These are phyloP conservation scores for Fusarium sp. DNA, from an alignment of 2,329 filamentous ascomycete species.

Conservation along the genomic window DNA sequence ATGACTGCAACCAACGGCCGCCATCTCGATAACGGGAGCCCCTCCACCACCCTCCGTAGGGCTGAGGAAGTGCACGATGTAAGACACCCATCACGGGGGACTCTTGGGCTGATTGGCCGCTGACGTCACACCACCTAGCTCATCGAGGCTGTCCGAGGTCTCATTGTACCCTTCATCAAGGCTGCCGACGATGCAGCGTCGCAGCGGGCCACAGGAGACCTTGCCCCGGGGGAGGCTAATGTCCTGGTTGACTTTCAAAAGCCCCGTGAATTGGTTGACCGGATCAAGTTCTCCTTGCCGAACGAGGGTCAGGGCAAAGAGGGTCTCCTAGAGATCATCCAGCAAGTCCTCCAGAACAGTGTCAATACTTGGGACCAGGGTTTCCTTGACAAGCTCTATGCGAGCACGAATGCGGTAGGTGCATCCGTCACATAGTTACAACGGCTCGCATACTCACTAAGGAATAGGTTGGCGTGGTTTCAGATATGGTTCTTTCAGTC, in stretches of 20 bases:
- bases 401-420: constrained; percentile 83
- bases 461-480: constrained; percentile 79
- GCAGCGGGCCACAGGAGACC: constrained; percentile 63
- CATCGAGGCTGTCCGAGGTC: constrained; percentile 72
- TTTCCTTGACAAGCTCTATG: constrained; percentile 95
- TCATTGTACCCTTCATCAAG: constrained; percentile 78
- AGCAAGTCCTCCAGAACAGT: constrained; percentile 81
- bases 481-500: constrained; percentile 85
- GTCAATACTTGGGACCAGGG: constrained; percentile 99
- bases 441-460: constrained; percentile 10
- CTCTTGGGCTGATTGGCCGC: constrained; percentile 27
- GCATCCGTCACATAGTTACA: not conserved
- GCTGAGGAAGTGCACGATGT: constrained; percentile 50
- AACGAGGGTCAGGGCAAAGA: constrained; percentile 72
- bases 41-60: constrained; percentile 44
- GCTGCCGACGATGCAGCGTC: constrained; percentile 73
- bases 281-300: constrained; percentile 71
- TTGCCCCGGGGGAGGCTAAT: constrained; percentile 59
- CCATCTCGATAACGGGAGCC: constrained; percentile 32
- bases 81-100: constrained; percentile 22
- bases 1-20: constrained; percentile 44
- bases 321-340: constrained; percentile 78
- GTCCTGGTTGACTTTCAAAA: constrained; percentile 73
- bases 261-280: constrained; percentile 67
- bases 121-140: constrained; percentile 62